Evolutionary conservation across 2,329 filamentous ascomycete species (phyloP).

Genomic region (Daldinia eschscholtzii): DNA sequence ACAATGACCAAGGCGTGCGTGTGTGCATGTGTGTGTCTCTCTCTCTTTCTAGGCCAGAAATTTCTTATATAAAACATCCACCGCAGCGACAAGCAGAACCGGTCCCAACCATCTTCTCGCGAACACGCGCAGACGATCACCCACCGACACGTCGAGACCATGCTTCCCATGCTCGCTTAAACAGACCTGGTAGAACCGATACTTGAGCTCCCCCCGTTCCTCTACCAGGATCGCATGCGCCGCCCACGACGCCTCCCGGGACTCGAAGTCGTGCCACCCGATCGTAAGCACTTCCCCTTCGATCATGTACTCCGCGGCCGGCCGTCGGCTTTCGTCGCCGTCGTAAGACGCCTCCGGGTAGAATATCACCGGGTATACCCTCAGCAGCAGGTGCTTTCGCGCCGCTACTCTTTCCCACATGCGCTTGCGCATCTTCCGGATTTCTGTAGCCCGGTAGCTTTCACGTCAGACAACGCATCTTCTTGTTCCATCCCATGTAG

Average conservation of each 20-base stretch:
- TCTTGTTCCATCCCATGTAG: too few species aligned
- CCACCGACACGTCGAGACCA: background rate
- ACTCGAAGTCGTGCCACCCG: conserved; percentile 39
- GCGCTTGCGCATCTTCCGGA: conserved; percentile 55
- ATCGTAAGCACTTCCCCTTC: conserved; percentile 49
- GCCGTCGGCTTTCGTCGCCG: conserved; percentile 25
- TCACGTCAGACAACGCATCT: background rate
- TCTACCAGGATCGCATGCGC: conserved; percentile 48
- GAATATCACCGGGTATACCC: conserved; percentile 59
- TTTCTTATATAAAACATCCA: background rate
- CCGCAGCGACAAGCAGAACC: background rate
- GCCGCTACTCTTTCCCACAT: conserved; percentile 60
- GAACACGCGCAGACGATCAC: background rate
- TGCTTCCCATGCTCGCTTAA: conserved; percentile 43
- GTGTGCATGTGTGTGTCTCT: too few species aligned
- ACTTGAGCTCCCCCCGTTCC: conserved; percentile 46
- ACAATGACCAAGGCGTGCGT: too few species aligned
- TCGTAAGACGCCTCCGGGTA: background rate
- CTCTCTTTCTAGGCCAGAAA: too few species aligned
- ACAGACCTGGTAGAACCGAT: conserved; percentile 53
- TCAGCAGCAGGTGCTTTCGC: conserved; percentile 57
- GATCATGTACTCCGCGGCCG: conserved; percentile 53
- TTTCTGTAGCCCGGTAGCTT: conserved; percentile 51
- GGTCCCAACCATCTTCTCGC: background rate
- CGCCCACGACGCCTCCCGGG: conserved; percentile 50